Conservation (phyloP, 805 yeast genomes). For the Yamadazyma laniorum region DNA sequence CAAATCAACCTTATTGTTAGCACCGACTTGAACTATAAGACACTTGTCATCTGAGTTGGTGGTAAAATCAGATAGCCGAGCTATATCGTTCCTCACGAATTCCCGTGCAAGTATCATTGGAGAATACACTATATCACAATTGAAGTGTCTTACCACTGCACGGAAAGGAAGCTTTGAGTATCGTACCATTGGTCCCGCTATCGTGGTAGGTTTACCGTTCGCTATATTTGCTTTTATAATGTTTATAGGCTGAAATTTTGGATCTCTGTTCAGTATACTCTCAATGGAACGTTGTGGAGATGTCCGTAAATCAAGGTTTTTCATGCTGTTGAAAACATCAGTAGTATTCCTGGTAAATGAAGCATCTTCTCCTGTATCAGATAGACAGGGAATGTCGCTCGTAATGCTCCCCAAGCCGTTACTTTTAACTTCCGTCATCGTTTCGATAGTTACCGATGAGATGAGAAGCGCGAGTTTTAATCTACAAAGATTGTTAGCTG, state of each 20-base stretch:
- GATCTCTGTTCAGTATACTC: too few relatives aligned
- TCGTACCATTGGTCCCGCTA: conserved; percentile 93
- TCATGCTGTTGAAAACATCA: too few relatives aligned
- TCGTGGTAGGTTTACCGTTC: conserved; percentile 34
- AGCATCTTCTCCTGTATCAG: too few relatives aligned
- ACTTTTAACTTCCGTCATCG: too few relatives aligned
- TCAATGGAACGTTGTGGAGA: too few relatives aligned
- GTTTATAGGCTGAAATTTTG: conserved; percentile 27
- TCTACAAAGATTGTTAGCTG: too few relatives aligned
- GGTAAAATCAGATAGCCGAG: conserved; percentile 80
- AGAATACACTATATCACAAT: conserved; percentile 81
- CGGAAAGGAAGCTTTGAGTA: conserved; percentile 93
- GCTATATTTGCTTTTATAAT: conserved; percentile 26
- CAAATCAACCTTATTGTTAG: conserved; percentile 78
- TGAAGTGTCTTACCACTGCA: conserved; percentile 65
- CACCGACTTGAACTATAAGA: conserved; percentile 87
- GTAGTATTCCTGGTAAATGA: too few relatives aligned
- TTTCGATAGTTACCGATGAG: neutral
- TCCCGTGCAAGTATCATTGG: conserved; percentile 98
- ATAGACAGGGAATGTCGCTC: too few relatives aligned
- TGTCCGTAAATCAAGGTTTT: too few relatives aligned
- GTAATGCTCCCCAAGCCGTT: too few relatives aligned
- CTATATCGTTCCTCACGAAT: conserved; percentile 79
- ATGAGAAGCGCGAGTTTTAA: neutral
- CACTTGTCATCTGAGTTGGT: conserved; percentile 71